Base-by-base conservation (phyloP, 75 land plant genomes). In the Sequoia sempervirens region DNA sequence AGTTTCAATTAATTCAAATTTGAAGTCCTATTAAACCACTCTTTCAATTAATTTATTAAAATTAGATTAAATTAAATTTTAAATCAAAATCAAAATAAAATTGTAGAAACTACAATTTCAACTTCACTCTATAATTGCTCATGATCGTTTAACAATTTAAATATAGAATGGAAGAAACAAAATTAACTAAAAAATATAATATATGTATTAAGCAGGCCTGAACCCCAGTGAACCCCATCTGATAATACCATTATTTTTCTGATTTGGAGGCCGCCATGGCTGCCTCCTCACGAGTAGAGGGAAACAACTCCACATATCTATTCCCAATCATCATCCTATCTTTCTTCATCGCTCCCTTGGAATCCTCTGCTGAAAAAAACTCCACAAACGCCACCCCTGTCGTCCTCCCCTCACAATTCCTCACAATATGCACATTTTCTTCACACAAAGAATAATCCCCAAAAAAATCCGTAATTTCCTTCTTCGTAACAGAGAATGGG, bases 321-420 rank as follows among this genome's bases (percentile, higher is more conserved):
- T 87, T 89, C 0, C 97, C 97, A 43, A 96, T 89, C 36, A 85
- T 92, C 99, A 90, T 95, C 90, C 90, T 96, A 86, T 96, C 99
- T 85, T 95, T 94, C 61, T 79, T 86, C 97, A 95, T 96, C 2
- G 99, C 97, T 20, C 81, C 86, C 88, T 92, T 96, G 7, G 97
- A 92, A 69, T 93, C 93, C 9, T 85, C 89, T 3, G 89, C 84
- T 4, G 90, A 87, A 37, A 17, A 76, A 88, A 96, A 96, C 85
- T 94, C 93, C 80, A 93, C 99, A 84, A 81, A 95, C 5, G 94
- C 97, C 84, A 95, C 99, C 2, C 97, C 97, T 15, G 94, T 96
- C 17, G 95, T 90, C 58, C 90, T 94, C 45, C 99, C 97, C 87
- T 96, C 99, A 18, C 87, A 82, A 15, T 94, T 92, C 61, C 86